Percentiles rank a stretch among this genome's conserved stretches.
Conservation (phyloP, 306 rosid genomes). For the Crataegus laevigata region DNA sequence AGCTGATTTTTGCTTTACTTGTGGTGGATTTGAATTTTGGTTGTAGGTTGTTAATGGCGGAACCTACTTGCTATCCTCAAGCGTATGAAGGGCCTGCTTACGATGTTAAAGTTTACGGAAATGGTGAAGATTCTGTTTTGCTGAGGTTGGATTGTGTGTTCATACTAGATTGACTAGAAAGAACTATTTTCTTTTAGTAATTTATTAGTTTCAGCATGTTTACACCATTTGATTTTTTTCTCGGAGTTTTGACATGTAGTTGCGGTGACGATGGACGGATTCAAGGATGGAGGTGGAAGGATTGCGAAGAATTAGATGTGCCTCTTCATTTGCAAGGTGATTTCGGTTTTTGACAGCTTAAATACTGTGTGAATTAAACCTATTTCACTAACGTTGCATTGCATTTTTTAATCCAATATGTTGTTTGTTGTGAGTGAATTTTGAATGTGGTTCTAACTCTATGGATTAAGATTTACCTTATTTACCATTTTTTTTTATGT, state of each 20-base stretch:
- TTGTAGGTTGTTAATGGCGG: conserved; percentile 45
- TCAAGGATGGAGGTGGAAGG: conserved; percentile 88
- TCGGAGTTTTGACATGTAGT: conserved; percentile 26
- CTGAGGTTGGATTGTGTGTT: conserved; percentile 48
- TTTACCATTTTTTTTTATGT: conserved; percentile 5
- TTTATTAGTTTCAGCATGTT: neutral
- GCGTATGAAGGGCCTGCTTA: conserved; percentile 82
- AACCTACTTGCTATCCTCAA: conserved; percentile 59
- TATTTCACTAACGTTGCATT: neutral
- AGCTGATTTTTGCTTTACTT: conserved; percentile 19
- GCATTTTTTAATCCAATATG: neutral
- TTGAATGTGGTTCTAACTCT: neutral
- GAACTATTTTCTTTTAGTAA: neutral
- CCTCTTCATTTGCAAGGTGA: conserved; percentile 50
- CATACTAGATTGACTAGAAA: too few species aligned
- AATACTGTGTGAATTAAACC: neutral
- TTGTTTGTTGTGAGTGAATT: neutral
- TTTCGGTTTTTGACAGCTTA: neutral
- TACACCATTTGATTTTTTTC: neutral
- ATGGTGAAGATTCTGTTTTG: conserved; percentile 50
- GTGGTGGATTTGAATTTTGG: conserved; percentile 17
- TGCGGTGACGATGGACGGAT: conserved; percentile 95
- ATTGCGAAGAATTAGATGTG: conserved; percentile 34
- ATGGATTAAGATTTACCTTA: neutral
- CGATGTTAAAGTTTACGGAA: conserved; percentile 72